A percentile compares a stretch with the other conserved stretches of the same genome.
Conservation (phyloP, 2,329 filamentous ascomycete species). For the Trichophyton rubrum region DNA sequence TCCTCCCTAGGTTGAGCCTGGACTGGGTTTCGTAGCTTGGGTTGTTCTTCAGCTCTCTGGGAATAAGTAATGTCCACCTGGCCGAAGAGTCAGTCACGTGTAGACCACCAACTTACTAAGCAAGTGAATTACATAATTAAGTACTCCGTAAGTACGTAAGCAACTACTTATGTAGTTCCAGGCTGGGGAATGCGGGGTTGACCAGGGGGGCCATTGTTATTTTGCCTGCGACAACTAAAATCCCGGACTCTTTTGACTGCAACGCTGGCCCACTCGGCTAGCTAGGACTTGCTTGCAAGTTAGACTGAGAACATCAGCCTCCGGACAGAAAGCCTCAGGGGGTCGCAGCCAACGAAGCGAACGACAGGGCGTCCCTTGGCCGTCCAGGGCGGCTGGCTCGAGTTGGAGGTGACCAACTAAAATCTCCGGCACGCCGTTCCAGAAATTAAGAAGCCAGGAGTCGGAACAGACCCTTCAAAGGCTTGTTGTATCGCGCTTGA, state of each 20-base stretch:
- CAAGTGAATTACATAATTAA: too few relatives aligned
- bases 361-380: not conserved
- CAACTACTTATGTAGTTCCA: too few relatives aligned
- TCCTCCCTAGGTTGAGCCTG: conserved; percentile 20
- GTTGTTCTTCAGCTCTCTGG: conserved; percentile 24
- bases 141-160: too few relatives aligned
- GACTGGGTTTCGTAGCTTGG: conserved; percentile 19
- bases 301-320: not conserved
- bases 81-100: too few relatives aligned
- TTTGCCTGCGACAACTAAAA: too few relatives aligned
- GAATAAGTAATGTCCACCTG: conserved; percentile 25
- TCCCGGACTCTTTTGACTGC: not conserved
- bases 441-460: not conserved
- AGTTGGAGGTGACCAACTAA: not conserved
- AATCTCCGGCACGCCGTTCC: not conserved
- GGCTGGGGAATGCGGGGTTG: conserved; percentile 1
- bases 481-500: not conserved
- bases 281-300: too few relatives aligned
- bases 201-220: not conserved
- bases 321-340: not conserved
- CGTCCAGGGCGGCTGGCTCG: not conserved
- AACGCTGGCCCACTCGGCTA: not conserved
- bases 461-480: not conserved
- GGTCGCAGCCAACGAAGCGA: not conserved
- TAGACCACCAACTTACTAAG: too few relatives aligned